phyloP scores from a whole-genome alignment of 768 basidiomycete species.

The Naganishia friedmannii region DNA sequence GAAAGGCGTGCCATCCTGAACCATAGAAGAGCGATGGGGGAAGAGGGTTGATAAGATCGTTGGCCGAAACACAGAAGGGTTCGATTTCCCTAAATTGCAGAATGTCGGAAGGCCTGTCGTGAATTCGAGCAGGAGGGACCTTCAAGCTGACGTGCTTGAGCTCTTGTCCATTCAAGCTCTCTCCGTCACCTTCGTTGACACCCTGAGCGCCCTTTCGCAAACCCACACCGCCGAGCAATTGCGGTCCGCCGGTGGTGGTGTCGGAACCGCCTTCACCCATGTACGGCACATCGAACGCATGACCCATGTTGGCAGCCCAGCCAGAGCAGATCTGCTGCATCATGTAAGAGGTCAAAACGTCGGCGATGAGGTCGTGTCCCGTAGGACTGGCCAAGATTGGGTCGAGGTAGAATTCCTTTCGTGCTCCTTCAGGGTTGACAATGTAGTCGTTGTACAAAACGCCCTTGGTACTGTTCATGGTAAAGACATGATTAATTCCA shows the following conservation, averaged over 20 bases:
- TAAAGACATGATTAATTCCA: background rate
- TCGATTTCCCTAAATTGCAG: conserved; percentile 73
- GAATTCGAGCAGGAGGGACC: conserved; percentile 73
- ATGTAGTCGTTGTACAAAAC: conserved; percentile 80
- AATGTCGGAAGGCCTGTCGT: conserved; percentile 56
- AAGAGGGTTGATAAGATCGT: conserved; percentile 94
- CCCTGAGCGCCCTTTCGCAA: conserved; percentile 66
- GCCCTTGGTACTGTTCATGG: conserved; percentile 66
- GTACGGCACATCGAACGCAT: conserved; percentile 63
- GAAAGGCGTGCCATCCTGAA: conserved; percentile 79
- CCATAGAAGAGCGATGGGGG: conserved; percentile 92
- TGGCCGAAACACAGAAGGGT: conserved; percentile 92
- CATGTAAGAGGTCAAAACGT: conserved; percentile 85
- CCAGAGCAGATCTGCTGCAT: conserved; percentile 82
- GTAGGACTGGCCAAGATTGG: conserved; percentile 71
- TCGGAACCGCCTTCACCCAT: conserved; percentile 54
- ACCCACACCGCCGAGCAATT: conserved; percentile 80
- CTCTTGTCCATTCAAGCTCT: conserved; percentile 46
- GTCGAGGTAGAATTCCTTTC: conserved; percentile 73
- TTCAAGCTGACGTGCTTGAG: conserved; percentile 54
- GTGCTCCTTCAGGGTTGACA: conserved; percentile 61
- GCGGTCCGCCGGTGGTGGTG: conserved; percentile 53
- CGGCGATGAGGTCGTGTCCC: conserved; percentile 84
- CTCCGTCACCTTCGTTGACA: conserved; percentile 51
- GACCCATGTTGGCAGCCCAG: conserved; percentile 71